Percentiles rank a stretch among this genome's conserved stretches.
Evolutionary conservation across 345 rosid species (phyloP).

Genomic region (Stellera chamaejasme): DNA sequence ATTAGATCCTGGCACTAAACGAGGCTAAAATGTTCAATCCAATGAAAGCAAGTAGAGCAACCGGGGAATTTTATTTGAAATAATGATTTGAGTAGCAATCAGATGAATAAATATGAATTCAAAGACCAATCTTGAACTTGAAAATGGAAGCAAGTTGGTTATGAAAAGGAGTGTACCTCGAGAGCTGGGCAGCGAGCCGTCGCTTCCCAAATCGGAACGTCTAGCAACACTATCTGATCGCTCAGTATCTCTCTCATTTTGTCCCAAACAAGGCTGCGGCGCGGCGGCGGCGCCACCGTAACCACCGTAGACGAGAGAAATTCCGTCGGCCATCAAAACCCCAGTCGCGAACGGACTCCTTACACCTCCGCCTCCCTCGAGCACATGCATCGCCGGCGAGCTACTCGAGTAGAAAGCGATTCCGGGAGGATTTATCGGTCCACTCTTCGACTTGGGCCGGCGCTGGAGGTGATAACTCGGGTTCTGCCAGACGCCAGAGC

Average conservation of each 20-base stretch:
- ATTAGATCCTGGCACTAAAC: no score
- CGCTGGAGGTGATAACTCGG: slow-evolving; percentile 32
- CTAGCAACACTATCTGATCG: slow-evolving; percentile 28
- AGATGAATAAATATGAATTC: no score
- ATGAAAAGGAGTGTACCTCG: slow-evolving; percentile 24
- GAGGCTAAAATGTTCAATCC: no score
- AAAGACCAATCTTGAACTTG: no score
- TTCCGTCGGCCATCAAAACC: slow-evolving; percentile 55
- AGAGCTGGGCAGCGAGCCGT: slow-evolving; percentile 41
- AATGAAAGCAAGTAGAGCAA: no score
- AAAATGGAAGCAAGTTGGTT: no score
- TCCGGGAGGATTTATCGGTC: slow-evolving; percentile 66
- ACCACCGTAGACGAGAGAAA: slow-evolving; percentile 34
- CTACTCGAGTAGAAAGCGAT: slow-evolving; percentile 35
- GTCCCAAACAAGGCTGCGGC: slow-evolving; percentile 8
- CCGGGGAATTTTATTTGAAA: no score
- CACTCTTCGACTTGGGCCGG: slow-evolving; percentile 80
- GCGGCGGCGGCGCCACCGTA: slow-evolving; percentile 18
- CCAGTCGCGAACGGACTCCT: slow-evolving; percentile 73
- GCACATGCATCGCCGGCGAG: slow-evolving; percentile 34
- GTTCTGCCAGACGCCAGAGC: slow-evolving; percentile 29
- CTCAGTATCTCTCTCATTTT: slow-evolving; percentile 14
- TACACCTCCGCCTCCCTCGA: slow-evolving; percentile 31
- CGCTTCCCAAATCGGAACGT: slow-evolving; percentile 57
- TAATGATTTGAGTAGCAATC: no score